Conservation (phyloP, 73 alveolate species). For the Paramecium sexaurelia region DNA sequence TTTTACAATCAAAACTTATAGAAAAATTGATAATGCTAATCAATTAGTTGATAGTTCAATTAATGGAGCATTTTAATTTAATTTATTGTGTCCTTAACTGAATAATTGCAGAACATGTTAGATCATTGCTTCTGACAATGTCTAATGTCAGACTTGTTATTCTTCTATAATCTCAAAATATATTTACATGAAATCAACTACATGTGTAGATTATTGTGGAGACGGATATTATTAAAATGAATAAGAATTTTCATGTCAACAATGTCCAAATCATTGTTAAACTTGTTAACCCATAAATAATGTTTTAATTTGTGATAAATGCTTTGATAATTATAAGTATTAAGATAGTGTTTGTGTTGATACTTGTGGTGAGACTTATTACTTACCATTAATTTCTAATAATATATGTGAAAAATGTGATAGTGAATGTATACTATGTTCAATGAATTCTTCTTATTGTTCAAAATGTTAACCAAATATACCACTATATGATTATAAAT, state of each 20-base stretch:
- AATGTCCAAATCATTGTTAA: slow-evolving; percentile 22
- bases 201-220: slow-evolving; percentile 28
- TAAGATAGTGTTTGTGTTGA: slow-evolving; percentile 5
- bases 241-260: not conserved
- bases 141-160: slow-evolving; percentile 3
- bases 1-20: not conserved
- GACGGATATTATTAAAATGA: slow-evolving; percentile 39
- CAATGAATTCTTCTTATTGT: slow-evolving; percentile 27
- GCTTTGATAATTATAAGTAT: not conserved
- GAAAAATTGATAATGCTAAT: not conserved
- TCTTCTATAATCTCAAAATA: not conserved
- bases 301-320: not conserved
- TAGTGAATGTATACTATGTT: not conserved
- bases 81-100: not conserved
- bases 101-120: slow-evolving; percentile 40
- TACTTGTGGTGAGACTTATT: slow-evolving; percentile 20
- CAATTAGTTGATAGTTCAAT: not conserved
- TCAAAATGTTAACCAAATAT: slow-evolving; percentile 5
- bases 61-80: not conserved
- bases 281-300: not conserved
- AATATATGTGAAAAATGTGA: not conserved
- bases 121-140: not conserved
- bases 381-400: not conserved
- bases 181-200: not conserved
- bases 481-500: not conserved